Conservation (phyloP, 2,329 filamentous ascomycete species). For the Xylariaceae sp. region DNA sequence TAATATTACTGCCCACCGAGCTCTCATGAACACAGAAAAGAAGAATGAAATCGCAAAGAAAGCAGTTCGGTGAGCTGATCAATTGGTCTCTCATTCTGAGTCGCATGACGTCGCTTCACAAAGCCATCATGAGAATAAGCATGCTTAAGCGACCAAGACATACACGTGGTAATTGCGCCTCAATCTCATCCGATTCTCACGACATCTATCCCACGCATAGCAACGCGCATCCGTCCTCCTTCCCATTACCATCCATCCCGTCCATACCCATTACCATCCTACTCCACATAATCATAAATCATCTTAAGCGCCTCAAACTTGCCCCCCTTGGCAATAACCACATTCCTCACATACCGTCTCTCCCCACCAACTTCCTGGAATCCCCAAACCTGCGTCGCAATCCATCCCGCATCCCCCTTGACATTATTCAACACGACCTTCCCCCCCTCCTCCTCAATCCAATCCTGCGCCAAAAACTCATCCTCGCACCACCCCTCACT, state of each 20-base stretch:
- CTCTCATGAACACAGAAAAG: no score
- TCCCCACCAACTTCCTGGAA: constrained; percentile 51
- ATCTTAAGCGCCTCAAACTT: constrained; percentile 45
- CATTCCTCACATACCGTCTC: constrained; percentile 49
- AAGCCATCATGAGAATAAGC: no score
- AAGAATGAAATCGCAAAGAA: no score
- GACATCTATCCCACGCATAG: no score
- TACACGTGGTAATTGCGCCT: no score
- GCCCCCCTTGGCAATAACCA: constrained; percentile 46
- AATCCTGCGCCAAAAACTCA: constrained; percentile 59
- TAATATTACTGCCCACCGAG: no score
- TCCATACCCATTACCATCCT: neutral
- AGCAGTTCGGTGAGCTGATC: no score
- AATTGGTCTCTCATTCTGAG: no score
- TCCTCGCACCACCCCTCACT: constrained; percentile 39
- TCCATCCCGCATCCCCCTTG: constrained; percentile 47
- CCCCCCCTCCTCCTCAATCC: constrained; percentile 54
- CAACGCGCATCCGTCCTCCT: no score
- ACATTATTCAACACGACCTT: constrained; percentile 62
- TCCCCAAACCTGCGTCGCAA: constrained; percentile 55
- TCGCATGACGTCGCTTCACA: no score
- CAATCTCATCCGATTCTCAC: no score
- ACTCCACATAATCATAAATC: constrained; percentile 49
- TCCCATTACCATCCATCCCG: neutral
- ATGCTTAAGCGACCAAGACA: no score